These are phyloP conservation scores for Synchytrium microbalum DNA, from an alignment of 371 early-diverging fungal genomes.

Conservation along the genomic window DNA sequence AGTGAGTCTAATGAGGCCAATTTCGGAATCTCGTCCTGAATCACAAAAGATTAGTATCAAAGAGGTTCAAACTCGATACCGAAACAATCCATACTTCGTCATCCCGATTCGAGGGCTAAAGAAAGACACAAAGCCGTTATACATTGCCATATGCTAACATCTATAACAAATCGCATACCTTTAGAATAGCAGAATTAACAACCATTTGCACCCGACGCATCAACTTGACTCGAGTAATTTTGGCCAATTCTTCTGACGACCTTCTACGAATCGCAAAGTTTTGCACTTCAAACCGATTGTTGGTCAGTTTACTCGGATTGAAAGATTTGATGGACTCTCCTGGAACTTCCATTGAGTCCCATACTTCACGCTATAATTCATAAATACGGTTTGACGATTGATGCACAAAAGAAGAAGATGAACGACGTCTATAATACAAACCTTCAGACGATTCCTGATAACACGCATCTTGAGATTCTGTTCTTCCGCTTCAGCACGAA, in stretches of 20 bases:
- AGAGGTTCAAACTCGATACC: no score
- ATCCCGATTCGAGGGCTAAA: no score
- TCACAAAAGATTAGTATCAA: no score
- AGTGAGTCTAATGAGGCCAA: neutral
- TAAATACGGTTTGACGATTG: conserved; percentile 9
- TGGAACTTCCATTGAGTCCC: conserved; percentile 47
- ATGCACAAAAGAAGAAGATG: neutral
- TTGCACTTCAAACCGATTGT: conserved; percentile 20
- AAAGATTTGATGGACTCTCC: conserved; percentile 42
- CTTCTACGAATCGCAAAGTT: conserved; percentile 37
- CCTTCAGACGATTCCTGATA: conserved; percentile 36
- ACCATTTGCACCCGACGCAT: conserved; percentile 26
- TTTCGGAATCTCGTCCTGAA: neutral
- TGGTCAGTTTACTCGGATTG: conserved; percentile 26
- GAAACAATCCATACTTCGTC: no score
- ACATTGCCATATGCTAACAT: no score
- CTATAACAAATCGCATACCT: conserved; percentile 17
- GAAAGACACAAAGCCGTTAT: no score
- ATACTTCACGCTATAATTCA: conserved; percentile 32
- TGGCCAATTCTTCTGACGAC: conserved; percentile 17
- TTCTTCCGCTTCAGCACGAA: conserved; percentile 27
- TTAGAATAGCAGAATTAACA: conserved; percentile 15
- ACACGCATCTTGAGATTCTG: conserved; percentile 35
- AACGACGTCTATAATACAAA: no score
- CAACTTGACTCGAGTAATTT: conserved; percentile 21